A percentile compares a stretch with the other conserved stretches of the same genome.
These are phyloP conservation scores for Mycena alexandri DNA, from an alignment of 768 basidiomycete genomes.

Conservation along the genomic window DNA sequence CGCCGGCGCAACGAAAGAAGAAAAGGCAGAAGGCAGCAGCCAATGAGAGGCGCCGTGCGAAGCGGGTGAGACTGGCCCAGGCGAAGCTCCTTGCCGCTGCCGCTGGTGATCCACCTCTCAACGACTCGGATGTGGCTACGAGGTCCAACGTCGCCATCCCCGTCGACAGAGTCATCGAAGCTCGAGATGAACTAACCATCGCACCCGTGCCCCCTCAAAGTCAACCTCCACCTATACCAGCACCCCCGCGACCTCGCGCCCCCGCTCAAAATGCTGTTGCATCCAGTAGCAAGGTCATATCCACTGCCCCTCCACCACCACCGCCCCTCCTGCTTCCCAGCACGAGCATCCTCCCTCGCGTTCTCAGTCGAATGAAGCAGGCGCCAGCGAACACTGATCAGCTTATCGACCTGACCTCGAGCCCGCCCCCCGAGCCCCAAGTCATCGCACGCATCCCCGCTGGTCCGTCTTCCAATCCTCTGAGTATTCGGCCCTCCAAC, in stretches of 20 bases:
- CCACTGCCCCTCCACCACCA: constrained; percentile 15
- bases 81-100: not conserved
- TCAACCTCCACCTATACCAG: not conserved
- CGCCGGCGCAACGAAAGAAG: not conserved
- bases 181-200: not conserved
- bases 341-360: constrained; percentile 11
- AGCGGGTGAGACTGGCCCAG: constrained; percentile 3
- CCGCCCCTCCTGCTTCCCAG: not conserved
- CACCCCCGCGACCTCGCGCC: not conserved
- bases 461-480: constrained; percentile 63
- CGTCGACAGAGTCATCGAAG: too few relatives aligned
- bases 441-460: constrained; percentile 54
- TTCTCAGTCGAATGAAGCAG: constrained; percentile 1
- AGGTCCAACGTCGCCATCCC: not conserved
- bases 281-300: constrained; percentile 52
- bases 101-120: not conserved
- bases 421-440: constrained; percentile 53
- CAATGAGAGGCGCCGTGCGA: not conserved
- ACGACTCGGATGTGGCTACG: not conserved
- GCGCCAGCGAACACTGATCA: not conserved
- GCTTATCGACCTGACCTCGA: constrained; percentile 6
- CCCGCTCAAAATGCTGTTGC: constrained; percentile 47
- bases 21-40: not conserved
- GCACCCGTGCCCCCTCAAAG: not conserved
- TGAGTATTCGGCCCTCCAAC: constrained; percentile 65